These are phyloP conservation scores for Diphasiastrum complanatum DNA, from an alignment of 83 land plant genomes.

Conservation along the genomic window DNA sequence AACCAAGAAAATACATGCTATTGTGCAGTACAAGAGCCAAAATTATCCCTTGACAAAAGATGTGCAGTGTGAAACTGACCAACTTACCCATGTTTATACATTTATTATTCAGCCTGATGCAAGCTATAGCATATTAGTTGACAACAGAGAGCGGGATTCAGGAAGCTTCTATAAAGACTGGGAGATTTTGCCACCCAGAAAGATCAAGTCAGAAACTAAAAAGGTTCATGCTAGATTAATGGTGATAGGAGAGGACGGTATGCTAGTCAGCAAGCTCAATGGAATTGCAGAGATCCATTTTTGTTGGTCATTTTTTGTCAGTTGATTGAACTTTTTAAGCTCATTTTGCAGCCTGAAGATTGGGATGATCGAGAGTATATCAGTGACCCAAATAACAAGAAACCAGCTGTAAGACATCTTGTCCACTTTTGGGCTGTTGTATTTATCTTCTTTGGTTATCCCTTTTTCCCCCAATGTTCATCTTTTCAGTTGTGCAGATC, in stretches of 20 bases:
- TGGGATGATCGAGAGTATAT: slow-evolving; percentile 85
- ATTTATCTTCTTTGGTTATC: too few species aligned
- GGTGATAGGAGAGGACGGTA: not conserved
- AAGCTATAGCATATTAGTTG: slow-evolving; percentile 58
- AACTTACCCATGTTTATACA: slow-evolving; percentile 83
- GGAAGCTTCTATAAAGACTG: slow-evolving; percentile 88
- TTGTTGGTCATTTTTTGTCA: not conserved
- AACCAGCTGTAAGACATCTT: slow-evolving; percentile 76
- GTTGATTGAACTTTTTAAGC: not conserved
- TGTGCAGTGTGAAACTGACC: slow-evolving; percentile 78
- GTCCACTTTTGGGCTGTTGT: too few species aligned
- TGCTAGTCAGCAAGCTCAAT: not conserved
- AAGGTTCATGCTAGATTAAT: slow-evolving; percentile 39
- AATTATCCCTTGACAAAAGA: slow-evolving; percentile 86
- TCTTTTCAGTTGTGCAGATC: not conserved
- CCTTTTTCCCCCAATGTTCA: too few species aligned
- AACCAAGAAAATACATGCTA: slow-evolving; percentile 83
- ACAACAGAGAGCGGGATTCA: slow-evolving; percentile 74
- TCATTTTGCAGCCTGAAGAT: slow-evolving; percentile 55
- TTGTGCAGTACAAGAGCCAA: slow-evolving; percentile 78
- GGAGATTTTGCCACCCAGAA: slow-evolving; percentile 85
- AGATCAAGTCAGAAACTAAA: slow-evolving; percentile 71
- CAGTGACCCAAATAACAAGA: slow-evolving; percentile 56
- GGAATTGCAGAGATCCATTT: not conserved
- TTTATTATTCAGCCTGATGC: slow-evolving; percentile 84